These are phyloP conservation scores for Trichoderma afroharzianum DNA, from an alignment of 2,329 filamentous ascomycete species.

Conservation along the genomic window DNA sequence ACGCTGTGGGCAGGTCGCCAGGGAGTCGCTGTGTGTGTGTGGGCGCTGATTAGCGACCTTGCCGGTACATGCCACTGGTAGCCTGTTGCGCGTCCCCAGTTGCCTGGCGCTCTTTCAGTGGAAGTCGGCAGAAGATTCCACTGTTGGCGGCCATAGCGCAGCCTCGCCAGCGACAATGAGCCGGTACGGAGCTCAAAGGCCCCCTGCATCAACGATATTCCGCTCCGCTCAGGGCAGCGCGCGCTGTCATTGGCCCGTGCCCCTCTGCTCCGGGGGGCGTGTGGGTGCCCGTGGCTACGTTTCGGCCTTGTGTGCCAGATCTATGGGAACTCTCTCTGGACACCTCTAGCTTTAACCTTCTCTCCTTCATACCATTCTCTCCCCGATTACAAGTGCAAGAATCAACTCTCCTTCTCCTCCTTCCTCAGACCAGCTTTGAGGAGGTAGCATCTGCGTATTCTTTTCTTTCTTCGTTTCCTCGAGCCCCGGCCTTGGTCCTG, in stretches of 20 bases:
- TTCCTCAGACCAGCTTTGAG: background rate
- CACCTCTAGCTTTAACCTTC: slow-evolving; percentile 23
- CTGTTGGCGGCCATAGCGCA: slow-evolving; percentile 11
- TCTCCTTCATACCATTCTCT: slow-evolving; percentile 13
- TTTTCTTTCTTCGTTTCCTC: slow-evolving; percentile 11
- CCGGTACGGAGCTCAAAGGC: slow-evolving; percentile 15
- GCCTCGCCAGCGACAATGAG: slow-evolving; percentile 17
- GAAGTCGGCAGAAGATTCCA: slow-evolving; percentile 34
- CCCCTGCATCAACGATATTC: slow-evolving; percentile 35
- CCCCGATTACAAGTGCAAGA: background rate
- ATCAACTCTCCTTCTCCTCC: background rate
- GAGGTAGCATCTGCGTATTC: background rate
- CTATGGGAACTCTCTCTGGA: slow-evolving; percentile 11
- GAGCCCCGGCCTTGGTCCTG: slow-evolving; percentile 21
- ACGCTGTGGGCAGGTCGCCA: background rate
- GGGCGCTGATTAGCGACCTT: background rate
- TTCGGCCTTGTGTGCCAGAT: slow-evolving; percentile 13
- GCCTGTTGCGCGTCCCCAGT: slow-evolving; percentile 20
- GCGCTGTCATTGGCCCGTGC: slow-evolving; percentile 35
- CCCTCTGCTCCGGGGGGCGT: slow-evolving; percentile 21
- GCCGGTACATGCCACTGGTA: background rate
- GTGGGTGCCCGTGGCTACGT: slow-evolving; percentile 13
- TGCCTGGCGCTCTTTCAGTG: slow-evolving; percentile 22
- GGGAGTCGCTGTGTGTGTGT: background rate
- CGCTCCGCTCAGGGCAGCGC: slow-evolving; percentile 29